phyloP scores from a whole-genome alignment of 2,329 filamentous ascomycete species.

The Pleurostoma richardsiae region DNA sequence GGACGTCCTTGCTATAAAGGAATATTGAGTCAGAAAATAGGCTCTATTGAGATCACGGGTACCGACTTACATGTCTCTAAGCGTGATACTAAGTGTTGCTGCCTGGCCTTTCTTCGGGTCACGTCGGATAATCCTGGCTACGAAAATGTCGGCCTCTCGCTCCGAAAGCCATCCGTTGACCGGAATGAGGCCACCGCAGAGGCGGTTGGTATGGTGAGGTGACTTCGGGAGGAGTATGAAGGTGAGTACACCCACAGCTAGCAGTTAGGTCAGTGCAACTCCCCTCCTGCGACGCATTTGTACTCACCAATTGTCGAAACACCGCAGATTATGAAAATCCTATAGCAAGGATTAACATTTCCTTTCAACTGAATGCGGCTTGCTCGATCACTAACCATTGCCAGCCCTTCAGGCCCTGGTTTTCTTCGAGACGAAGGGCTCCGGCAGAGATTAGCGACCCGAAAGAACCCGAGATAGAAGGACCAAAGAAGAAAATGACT shows the following conservation, averaged over 20 bases:
- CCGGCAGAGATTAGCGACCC: slow-evolving; percentile 14
- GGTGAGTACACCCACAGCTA: slow-evolving; percentile 11
- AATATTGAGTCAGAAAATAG: background rate
- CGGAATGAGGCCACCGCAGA: slow-evolving; percentile 11
- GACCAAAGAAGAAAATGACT: slow-evolving; percentile 45
- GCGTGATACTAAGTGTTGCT: slow-evolving; percentile 10
- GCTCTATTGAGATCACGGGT: background rate
- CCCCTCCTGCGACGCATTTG: background rate
- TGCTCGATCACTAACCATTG: slow-evolving; percentile 2
- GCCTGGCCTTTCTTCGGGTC: slow-evolving; percentile 14
- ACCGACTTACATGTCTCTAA: slow-evolving; percentile 12
- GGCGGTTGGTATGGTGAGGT: slow-evolving; percentile 11
- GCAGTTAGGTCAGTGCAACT: background rate
- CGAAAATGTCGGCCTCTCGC: slow-evolving; percentile 13
- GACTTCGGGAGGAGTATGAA: slow-evolving; percentile 13
- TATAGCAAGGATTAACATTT: slow-evolving; percentile 1
- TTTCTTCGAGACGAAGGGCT: slow-evolving; percentile 9
- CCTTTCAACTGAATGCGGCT: background rate
- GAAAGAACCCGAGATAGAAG: slow-evolving; percentile 11
- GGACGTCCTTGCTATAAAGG: slow-evolving; percentile 9
- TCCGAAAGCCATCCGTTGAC: slow-evolving; percentile 13
- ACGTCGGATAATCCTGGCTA: slow-evolving; percentile 10
- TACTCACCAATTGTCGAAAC: slow-evolving; percentile 11
- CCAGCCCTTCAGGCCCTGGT: background rate
- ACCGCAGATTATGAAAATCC: slow-evolving; percentile 15